phyloP scores from a whole-genome alignment of 2,329 filamentous ascomycete species.

The Nothomitra cinnamomea region DNA sequence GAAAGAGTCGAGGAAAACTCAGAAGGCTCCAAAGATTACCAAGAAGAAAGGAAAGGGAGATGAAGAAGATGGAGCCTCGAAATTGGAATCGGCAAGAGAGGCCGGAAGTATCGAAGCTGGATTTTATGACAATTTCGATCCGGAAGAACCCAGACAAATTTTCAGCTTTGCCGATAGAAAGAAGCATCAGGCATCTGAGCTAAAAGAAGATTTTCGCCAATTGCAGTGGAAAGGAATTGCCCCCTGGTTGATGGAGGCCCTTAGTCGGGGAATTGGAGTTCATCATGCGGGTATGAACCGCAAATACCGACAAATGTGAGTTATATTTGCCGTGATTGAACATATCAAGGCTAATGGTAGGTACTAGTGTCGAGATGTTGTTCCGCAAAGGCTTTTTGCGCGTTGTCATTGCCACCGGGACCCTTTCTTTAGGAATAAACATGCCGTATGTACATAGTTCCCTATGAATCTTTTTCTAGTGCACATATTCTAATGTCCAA shows the following conservation, averaged over 20 bases:
- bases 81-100: slow-evolving; percentile 40
- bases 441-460: neutral
- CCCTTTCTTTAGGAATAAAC: slow-evolving; percentile 61
- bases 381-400: slow-evolving; percentile 56
- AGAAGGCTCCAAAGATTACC: slow-evolving; percentile 25
- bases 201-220: slow-evolving; percentile 35
- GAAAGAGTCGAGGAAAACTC: slow-evolving; percentile 23
- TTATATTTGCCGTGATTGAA: slow-evolving; percentile 10
- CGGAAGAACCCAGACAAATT: slow-evolving; percentile 40
- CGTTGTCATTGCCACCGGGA: slow-evolving; percentile 59
- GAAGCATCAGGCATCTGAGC: slow-evolving; percentile 39
- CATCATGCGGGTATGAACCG: slow-evolving; percentile 71
- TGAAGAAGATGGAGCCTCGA: slow-evolving; percentile 32
- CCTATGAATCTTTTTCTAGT: too few relatives aligned
- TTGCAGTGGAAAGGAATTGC: slow-evolving; percentile 34
- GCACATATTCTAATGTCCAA: neutral
- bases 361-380: slow-evolving; percentile 44
- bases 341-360: slow-evolving; percentile 8
- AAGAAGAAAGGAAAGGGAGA: slow-evolving; percentile 26
- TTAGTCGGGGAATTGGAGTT: slow-evolving; percentile 53
- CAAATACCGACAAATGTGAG: slow-evolving; percentile 49
- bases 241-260: slow-evolving; percentile 38
- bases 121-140: slow-evolving; percentile 48
- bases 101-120: slow-evolving; percentile 37
- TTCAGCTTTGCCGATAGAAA: slow-evolving; percentile 51